Evolutionary conservation across 2,329 filamentous ascomycete species (phyloP).

Genomic region (Monilinia vaccinii-corymbosi): DNA sequence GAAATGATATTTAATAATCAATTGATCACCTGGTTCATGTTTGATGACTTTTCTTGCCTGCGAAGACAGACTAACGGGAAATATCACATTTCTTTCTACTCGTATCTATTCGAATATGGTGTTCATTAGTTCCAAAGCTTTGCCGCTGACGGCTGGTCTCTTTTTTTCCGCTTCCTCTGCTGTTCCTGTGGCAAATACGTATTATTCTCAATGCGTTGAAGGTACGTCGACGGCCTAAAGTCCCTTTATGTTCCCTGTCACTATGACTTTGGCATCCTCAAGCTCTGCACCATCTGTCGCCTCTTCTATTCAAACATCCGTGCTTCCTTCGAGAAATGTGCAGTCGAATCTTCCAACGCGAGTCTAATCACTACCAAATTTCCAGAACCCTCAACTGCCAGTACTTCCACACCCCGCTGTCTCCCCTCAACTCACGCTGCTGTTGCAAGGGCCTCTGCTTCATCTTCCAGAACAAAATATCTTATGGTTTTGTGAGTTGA

Average conservation of each 20-base stretch:
- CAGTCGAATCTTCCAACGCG: not conserved
- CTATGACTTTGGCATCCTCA: not conserved
- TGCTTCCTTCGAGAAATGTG: not conserved
- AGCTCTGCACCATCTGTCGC: not conserved
- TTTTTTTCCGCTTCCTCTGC: not conserved
- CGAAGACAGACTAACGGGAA: not conserved
- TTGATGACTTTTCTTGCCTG: not conserved
- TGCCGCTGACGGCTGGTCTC: not conserved
- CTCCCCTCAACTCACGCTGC: not conserved
- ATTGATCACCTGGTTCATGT: no score
- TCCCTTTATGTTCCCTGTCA: not conserved
- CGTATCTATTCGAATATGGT: not conserved
- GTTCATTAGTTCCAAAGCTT: not conserved
- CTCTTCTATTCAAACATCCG: not conserved
- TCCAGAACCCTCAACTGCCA: not conserved
- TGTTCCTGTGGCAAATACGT: slow-evolving; percentile 20
- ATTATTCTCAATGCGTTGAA: slow-evolving; percentile 1
- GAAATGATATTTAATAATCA: no score
- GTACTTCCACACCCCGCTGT: not conserved
- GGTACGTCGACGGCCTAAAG: not conserved
- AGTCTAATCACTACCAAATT: not conserved
- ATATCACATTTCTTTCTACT: not conserved
- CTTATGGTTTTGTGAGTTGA: slow-evolving; percentile 1
- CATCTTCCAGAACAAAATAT: slow-evolving; percentile 4
- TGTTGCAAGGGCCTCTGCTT: not conserved